Conservation (phyloP, 108 stramenopile genomes). For the Nannochloropsis salina region DNA sequence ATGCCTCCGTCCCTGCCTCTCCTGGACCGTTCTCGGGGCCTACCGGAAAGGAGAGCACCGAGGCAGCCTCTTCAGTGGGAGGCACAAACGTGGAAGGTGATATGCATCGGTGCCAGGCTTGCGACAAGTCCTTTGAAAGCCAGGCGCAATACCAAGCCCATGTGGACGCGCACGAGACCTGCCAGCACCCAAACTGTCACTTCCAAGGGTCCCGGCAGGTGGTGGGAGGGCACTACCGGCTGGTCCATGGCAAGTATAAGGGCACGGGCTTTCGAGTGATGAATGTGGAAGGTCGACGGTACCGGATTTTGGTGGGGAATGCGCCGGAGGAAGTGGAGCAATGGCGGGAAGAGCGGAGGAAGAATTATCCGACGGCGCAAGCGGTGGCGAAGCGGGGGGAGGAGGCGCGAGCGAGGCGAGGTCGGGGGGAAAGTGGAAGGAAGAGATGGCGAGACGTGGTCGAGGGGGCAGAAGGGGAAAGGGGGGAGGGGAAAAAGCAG, state of each 20-base stretch:
- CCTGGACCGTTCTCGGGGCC: not conserved
- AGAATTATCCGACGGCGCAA: constrained; percentile 14
- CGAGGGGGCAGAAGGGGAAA: not conserved
- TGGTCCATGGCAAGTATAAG: constrained; percentile 25
- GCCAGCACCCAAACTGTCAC: constrained; percentile 18
- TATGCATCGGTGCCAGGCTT: not conserved
- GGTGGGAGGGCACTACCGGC: constrained; percentile 23
- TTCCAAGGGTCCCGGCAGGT: constrained; percentile 25
- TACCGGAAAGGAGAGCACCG: not conserved
- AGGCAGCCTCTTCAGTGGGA: not conserved
- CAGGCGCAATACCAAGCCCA: not conserved
- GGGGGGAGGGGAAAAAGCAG: not conserved
- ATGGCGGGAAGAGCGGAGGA: constrained; percentile 28
- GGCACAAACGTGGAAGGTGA: not conserved
- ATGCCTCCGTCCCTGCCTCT: not conserved
- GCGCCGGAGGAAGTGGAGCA: constrained; percentile 27
- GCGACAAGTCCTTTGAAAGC: not conserved
- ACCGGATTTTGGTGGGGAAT: constrained; percentile 25
- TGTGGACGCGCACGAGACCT: constrained; percentile 21
- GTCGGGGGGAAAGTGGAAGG: not conserved
- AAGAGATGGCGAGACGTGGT: not conserved
- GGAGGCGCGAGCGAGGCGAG: not conserved
- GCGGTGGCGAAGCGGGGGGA: not conserved
- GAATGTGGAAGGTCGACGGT: constrained; percentile 28
- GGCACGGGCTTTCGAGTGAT: constrained; percentile 24